A percentile compares a stretch with the other conserved stretches of the same genome.
Conservation (phyloP, 768 basidiomycete genomes). For the Coprinopsis marcescibilis region DNA sequence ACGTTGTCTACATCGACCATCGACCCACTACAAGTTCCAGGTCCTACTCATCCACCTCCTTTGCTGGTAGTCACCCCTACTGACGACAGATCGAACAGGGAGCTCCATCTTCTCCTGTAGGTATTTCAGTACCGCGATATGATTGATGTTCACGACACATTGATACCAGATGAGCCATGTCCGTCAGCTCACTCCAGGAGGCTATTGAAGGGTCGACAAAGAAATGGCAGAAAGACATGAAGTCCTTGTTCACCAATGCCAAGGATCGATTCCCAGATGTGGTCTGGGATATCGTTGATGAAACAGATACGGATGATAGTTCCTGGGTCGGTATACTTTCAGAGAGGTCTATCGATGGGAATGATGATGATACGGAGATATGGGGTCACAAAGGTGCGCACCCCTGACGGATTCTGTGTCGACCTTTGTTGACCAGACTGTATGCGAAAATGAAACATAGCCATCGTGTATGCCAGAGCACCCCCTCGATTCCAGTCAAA, state of each 20-base stretch:
- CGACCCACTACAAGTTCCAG: no score
- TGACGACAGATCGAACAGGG: no score
- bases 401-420: neutral
- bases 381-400: constrained; percentile 92
- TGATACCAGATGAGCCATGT: no score
- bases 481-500: constrained; percentile 87
- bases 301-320: constrained; percentile 39
- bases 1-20: no score
- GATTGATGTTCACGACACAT: no score
- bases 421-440: no score
- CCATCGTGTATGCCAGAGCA: constrained; percentile 91
- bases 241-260: constrained; percentile 68
- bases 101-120: no score
- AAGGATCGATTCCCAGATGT: constrained; percentile 95
- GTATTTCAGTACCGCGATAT: no score
- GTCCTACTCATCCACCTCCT: no score
- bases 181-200: no score
- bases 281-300: constrained; percentile 68
- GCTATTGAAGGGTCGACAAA: constrained; percentile 62
- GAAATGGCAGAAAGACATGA: constrained; percentile 79
- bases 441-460: constrained; percentile 32
- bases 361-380: constrained; percentile 46
- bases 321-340: neutral
- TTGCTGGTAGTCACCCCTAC: no score
- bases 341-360: neutral